phyloP scores from a whole-genome alignment of 352 stramenopile genomes.

The Phytophthora tentaculata region DNA sequence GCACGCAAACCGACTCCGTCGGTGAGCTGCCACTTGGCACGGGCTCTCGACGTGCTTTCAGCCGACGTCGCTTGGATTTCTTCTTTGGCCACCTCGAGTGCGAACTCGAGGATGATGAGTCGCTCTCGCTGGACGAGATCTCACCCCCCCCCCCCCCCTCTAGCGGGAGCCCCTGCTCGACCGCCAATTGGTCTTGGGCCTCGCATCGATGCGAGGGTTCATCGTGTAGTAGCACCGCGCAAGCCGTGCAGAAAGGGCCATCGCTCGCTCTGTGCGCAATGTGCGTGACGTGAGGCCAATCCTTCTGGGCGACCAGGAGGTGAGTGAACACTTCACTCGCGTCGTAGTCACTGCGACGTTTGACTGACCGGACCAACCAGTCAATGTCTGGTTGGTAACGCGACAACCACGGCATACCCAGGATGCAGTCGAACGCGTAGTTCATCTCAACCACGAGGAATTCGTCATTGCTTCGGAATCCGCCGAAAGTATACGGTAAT shows the following conservation, averaged over 20 bases:
- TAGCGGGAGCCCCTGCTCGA: neutral
- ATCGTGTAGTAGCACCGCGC: neutral
- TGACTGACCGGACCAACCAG: neutral
- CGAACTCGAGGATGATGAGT: neutral
- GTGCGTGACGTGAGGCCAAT: neutral
- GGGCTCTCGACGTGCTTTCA: neutral
- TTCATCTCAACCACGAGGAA: slow-evolving; percentile 37
- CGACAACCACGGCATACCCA: slow-evolving; percentile 23
- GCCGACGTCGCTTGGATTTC: neutral
- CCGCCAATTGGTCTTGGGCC: neutral
- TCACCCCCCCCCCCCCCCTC: no score
- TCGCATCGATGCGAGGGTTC: neutral
- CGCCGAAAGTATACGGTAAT: neutral
- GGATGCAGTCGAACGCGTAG: slow-evolving; percentile 34
- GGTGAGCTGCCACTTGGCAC: neutral
- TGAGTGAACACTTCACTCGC: neutral
- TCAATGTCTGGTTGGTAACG: slow-evolving; percentile 12
- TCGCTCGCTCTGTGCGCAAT: neutral
- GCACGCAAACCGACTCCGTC: neutral
- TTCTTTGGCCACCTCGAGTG: neutral
- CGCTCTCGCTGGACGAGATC: neutral
- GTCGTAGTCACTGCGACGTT: neutral
- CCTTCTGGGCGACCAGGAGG: neutral
- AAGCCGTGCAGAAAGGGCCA: neutral
- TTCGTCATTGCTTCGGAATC: slow-evolving; percentile 4